Evolutionary conservation across 2,329 filamentous ascomycete genomes (phyloP), one percentile per base, ranked within the genome.

Genomic region (Neoscytalidium dimidiatum): DNA sequence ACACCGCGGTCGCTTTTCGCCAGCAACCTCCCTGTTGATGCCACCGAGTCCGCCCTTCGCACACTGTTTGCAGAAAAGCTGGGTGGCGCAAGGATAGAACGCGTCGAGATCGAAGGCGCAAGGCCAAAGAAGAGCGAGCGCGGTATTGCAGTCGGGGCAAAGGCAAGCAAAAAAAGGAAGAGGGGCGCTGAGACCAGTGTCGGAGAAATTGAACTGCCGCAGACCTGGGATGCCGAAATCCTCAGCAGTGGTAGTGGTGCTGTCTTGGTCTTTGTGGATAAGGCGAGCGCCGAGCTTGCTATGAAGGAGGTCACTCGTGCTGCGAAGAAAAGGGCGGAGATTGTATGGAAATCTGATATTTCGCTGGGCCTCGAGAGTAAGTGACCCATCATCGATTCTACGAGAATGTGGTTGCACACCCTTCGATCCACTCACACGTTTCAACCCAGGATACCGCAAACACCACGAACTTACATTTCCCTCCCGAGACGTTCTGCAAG

Each of bases 11-110:
- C 91, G 67, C 84, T 99, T 19, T 99, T 97, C 78, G 75, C 96
- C n/a, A 91, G 94, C 68, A 98, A 99, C 72, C 81, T 96, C 0
- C 95, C 95, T 6, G 83, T 90, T 68, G 94, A 97, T 74, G 89
- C 92, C 66, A 96, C 92, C 4, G 89, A 92, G 64, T 77, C 83
- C 1, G 91, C 94, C 71, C 84, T 98, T 46, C 88, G 92, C 49
- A 83, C 88, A 46, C 80, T 98, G 0, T 96, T 98, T 70, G 81
- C 86, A 0, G 82, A 85, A 0, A 85, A 96, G 17, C 84, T 97
- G 0, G 90, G 92, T 8, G 88, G 90, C 0, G 91, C 91, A 2
- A 85, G 90, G 52, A 90, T 98, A 53, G 92, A 96, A 76, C 83
- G 81, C 61, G 90, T 96, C 4, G 81, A 85, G 0, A 97, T 98